These are phyloP conservation scores for Termitomyces bulborhizus DNA, from an alignment of 768 basidiomycete genomes.

Conservation along the genomic window DNA sequence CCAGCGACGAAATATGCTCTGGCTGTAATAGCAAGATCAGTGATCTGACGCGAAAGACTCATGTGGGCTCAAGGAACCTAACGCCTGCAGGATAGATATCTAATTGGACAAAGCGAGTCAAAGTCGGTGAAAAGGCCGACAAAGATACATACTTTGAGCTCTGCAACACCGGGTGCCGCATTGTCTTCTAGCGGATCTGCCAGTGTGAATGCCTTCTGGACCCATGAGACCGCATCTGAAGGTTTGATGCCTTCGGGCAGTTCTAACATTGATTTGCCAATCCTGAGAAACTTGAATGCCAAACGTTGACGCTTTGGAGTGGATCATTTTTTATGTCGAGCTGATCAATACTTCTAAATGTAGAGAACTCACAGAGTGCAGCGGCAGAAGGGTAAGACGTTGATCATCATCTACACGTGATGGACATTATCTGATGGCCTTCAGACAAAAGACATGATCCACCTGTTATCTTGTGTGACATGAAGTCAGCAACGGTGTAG, in stretches of 20 bases:
- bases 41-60: neutral
- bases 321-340: constrained; percentile 21
- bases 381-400: constrained; percentile 52
- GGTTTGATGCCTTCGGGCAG: constrained; percentile 30
- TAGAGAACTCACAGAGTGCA: constrained; percentile 58
- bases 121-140: constrained; percentile 7
- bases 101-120: constrained; percentile 23
- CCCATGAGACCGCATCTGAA: constrained; percentile 59
- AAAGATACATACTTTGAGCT: constrained; percentile 55
- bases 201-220: constrained; percentile 72
- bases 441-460: constrained; percentile 12
- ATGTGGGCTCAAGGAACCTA: constrained; percentile 41
- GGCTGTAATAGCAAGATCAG: constrained; percentile 37
- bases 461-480: constrained; percentile 83
- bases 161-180: constrained; percentile 42
- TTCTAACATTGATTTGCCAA: constrained; percentile 66
- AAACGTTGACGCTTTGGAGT: constrained; percentile 53
- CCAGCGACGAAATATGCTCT: constrained; percentile 77
- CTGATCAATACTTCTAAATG: constrained; percentile 16
- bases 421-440: constrained; percentile 11
- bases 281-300: constrained; percentile 67
- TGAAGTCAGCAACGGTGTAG: constrained; percentile 71
- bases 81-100: constrained; percentile 67
- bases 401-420: constrained; percentile 58
- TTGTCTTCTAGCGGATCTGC: constrained; percentile 61